Conservation (phyloP, 2,329 filamentous ascomycete species). For the Thielaviopsis cerberus region DNA sequence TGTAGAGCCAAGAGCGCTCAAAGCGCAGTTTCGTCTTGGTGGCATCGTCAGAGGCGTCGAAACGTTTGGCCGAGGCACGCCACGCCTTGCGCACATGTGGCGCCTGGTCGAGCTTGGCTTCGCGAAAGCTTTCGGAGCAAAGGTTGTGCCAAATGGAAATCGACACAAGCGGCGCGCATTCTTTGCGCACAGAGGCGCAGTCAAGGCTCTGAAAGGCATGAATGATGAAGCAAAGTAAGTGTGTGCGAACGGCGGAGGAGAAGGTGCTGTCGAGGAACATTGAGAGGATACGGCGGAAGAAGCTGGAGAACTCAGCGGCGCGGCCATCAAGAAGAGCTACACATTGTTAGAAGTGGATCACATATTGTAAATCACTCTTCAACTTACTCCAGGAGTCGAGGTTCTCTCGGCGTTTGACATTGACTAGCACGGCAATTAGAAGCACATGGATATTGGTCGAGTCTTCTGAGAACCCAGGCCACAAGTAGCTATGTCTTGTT, state of each 20-base stretch:
- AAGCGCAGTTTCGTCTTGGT: conserved; percentile 68
- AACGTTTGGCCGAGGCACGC: conserved; percentile 72
- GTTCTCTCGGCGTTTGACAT: conserved; percentile 73
- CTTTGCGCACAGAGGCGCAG: conserved; percentile 72
- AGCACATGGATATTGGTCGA: conserved; percentile 84
- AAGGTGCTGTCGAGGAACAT: conserved; percentile 61
- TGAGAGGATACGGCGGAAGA: conserved; percentile 79
- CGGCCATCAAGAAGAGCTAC: conserved; percentile 57
- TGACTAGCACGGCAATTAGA: conserved; percentile 67
- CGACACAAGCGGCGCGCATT: conserved; percentile 86
- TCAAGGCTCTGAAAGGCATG: conserved; percentile 88
- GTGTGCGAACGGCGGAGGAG: conserved; percentile 48
- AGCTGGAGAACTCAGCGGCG: conserved; percentile 63
- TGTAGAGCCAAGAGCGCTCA: conserved; percentile 84
- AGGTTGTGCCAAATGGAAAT: conserved; percentile 94
- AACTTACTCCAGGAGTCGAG: conserved; percentile 66
- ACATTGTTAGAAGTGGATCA: conserved; percentile 6
- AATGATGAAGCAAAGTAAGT: conserved; percentile 79
- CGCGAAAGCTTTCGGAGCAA: conserved; percentile 55
- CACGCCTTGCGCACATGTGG: conserved; percentile 72
- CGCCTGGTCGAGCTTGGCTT: conserved; percentile 52
- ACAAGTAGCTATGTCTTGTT: conserved; percentile 53
- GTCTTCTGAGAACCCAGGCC: conserved; percentile 79
- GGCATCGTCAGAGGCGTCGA: conserved; percentile 65
- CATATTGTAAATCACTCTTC: neutral